These are phyloP conservation scores for Manihot esculenta DNA, from an alignment of 441 rosid species.

Conservation along the genomic window DNA sequence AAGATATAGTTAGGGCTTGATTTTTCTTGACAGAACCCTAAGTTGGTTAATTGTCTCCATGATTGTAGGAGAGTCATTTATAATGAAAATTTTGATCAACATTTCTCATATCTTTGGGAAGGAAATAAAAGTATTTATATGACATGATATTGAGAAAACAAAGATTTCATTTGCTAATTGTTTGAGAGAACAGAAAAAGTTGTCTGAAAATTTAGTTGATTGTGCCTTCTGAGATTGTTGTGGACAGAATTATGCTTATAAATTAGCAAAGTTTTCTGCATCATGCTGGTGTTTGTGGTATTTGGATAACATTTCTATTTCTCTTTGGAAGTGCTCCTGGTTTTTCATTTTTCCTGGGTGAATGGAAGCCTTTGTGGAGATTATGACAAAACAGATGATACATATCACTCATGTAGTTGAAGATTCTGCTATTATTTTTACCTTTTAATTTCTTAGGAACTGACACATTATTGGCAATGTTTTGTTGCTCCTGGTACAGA, in stretches of 20 bases:
- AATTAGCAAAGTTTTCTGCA: background rate
- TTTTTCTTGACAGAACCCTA: background rate
- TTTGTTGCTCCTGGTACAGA: constrained; percentile 36
- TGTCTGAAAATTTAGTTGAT: background rate
- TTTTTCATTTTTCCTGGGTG: background rate
- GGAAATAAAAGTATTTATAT: background rate
- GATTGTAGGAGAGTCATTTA: background rate
- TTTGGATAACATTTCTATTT: background rate
- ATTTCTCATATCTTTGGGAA: background rate
- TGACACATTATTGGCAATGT: background rate
- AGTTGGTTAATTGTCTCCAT: background rate
- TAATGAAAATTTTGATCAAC: background rate
- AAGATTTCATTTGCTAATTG: background rate
- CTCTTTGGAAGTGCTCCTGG: too few species aligned
- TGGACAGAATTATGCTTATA: background rate
- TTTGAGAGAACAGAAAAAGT: background rate
- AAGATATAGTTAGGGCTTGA: background rate
- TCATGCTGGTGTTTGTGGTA: background rate
- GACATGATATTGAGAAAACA: background rate
- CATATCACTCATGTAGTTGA: background rate
- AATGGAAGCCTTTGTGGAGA: background rate
- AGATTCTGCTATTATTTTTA: background rate
- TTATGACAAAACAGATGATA: background rate
- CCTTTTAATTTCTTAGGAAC: background rate
- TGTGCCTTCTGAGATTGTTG: background rate